Percentiles rank a stretch among this genome's conserved stretches.
phyloP scores from a whole-genome alignment of 176 grass and related monocot species.

The Poa annua region DNA sequence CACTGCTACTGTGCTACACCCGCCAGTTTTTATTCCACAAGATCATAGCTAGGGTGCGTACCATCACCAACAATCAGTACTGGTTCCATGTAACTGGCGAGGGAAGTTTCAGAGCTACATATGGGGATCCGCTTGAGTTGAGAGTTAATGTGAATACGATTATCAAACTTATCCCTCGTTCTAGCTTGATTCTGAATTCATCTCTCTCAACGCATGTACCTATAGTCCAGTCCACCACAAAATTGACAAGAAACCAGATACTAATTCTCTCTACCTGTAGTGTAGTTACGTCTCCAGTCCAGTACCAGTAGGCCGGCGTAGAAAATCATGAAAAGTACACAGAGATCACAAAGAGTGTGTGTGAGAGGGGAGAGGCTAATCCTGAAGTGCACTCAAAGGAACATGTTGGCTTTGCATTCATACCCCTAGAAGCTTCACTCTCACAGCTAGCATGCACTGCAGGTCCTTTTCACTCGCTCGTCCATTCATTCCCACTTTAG shows the following conservation, averaged over 20 bases:
- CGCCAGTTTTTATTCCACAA: no score
- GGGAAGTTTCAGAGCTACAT: constrained; percentile 17
- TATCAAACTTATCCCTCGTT: neutral
- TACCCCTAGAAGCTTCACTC: constrained; percentile 39
- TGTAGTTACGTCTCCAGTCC: neutral
- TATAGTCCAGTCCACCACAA: constrained; percentile 15
- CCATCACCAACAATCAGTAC: neutral
- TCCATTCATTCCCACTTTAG: constrained; percentile 17
- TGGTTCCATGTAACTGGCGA: no score
- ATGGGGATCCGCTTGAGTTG: neutral
- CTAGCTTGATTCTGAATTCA: constrained; percentile 9
- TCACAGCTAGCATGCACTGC: constrained; percentile 25
- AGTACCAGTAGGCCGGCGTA: neutral
- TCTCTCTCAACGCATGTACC: neutral
- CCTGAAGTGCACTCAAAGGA: constrained; percentile 89
- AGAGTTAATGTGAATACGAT: neutral
- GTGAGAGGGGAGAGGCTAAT: neutral
- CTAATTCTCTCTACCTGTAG: neutral
- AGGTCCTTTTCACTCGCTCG: neutral
- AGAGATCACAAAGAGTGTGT: neutral
- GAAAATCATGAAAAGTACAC: neutral
- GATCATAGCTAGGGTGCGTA: no score
- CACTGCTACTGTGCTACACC: neutral
- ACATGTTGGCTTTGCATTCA: constrained; percentile 34
- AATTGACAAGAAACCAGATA: neutral